Evolutionary conservation across 163 green algal species (phyloP).

Genomic region (Scenedesmus sp.): DNA sequence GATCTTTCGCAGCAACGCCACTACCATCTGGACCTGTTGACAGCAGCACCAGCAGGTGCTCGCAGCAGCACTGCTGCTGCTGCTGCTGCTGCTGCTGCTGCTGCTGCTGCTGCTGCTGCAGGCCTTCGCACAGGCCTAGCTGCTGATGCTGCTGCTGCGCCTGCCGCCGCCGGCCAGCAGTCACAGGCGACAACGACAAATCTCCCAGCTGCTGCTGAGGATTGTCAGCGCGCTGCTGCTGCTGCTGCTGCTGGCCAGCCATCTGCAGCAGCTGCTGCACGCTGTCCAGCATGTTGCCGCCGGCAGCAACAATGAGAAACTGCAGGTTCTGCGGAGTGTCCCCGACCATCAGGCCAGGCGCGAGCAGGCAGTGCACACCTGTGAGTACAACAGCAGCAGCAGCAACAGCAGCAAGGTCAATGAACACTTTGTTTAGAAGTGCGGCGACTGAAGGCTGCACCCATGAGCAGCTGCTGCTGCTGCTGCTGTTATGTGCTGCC

Average conservation of each 20-base stretch:
- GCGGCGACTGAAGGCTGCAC: no score
- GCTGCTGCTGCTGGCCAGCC: not conserved
- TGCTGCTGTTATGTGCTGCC: no score
- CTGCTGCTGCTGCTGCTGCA: not conserved
- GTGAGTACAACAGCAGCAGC: not conserved
- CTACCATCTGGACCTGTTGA: not conserved
- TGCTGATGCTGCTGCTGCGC: not conserved
- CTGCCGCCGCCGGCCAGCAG: no score
- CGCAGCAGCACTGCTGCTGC: not conserved
- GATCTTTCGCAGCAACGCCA: conserved; percentile 4
- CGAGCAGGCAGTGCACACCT: conserved; percentile 23
- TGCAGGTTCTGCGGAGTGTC: not conserved
- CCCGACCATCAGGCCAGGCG: not conserved
- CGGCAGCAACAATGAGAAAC: conserved; percentile 4
- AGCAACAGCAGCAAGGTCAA: not conserved
- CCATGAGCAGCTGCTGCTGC: no score
- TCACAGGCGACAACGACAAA: no score
- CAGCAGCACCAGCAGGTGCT: conserved; percentile 22
- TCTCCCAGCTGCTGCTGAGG: not conserved
- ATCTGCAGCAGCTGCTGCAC: conserved; percentile 13
- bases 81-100: not conserved
- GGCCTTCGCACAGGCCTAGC: not conserved
- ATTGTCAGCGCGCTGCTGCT: not conserved
- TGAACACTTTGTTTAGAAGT: not conserved
- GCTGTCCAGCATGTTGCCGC: not conserved